Evolutionary conservation across 768 basidiomycete species (phyloP).

Genomic region (Porpolomopsis calyptriformis): DNA sequence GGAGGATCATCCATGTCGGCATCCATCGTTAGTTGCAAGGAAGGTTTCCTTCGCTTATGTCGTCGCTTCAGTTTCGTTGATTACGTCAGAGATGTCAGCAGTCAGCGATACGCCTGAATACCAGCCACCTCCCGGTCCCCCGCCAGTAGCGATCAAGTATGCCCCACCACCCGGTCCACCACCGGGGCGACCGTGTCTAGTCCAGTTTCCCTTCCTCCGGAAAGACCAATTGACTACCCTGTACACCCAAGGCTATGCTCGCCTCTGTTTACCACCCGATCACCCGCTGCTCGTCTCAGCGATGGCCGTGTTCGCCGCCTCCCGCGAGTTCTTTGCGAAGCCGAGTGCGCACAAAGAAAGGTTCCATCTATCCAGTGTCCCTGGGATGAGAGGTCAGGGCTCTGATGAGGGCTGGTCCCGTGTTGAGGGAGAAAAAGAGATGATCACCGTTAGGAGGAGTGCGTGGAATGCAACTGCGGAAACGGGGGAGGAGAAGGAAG

Average conservation of each 20-base stretch:
- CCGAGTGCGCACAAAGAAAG: background rate
- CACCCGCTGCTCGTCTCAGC: background rate
- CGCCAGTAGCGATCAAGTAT: background rate
- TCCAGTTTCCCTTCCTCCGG: background rate
- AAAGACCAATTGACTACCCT: background rate
- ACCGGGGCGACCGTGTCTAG: background rate
- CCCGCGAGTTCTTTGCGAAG: background rate
- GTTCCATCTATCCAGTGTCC: background rate
- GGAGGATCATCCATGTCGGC: too few species aligned
- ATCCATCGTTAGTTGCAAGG: too few species aligned
- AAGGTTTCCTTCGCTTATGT: too few species aligned
- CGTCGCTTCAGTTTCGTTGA: too few species aligned
- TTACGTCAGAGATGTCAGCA: too few species aligned
- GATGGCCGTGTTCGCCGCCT: background rate
- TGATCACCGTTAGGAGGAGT: background rate
- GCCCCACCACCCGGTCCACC: background rate
- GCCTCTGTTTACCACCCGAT: background rate
- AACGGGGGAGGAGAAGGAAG: too few species aligned
- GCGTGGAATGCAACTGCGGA: background rate
- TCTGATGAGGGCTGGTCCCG: slow-evolving; percentile 2
- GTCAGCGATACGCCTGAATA: background rate
- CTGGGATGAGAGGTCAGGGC: background rate
- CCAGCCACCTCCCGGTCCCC: background rate
- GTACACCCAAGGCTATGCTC: background rate
- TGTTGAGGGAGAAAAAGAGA: background rate